Base-by-base conservation (phyloP, 2,329 filamentous ascomycete species). In the Cladosporium sp. region DNA sequence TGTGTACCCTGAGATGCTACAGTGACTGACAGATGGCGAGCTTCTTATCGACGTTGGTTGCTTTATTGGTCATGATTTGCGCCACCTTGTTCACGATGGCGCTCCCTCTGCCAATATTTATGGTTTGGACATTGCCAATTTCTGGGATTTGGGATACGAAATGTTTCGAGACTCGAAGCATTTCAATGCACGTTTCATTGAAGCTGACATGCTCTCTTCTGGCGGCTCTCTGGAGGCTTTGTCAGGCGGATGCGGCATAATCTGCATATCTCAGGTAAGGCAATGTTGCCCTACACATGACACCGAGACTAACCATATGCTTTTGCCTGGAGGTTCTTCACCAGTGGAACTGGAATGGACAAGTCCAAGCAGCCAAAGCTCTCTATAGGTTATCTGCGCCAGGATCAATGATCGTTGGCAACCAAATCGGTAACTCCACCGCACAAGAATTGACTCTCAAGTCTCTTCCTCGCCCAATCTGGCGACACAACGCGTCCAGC, bases 291-390 rank as follows among this genome's bases (percentile, higher is more conserved):
- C 27, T 30, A 30, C 7, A 7, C 27, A 30, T 12, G 12, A 7
- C 12, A 7, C 27, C 27, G 12, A 12, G 12, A 30, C 27, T 30
- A 30, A 30, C 27, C 7, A 12, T 12, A 30, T 12, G 12, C 27
- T 12, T 30, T 12, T 30, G 13, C 5, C 12, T 27, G 11, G 4
- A 43, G 41, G 68, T 73, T 52, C 62, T 74, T 16, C 71, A 73
- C 41, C 59, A 72, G 13, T 74, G 70, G 53, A 59, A 66, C 36
- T 69, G 59, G 57, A 65, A 69, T 2, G 57, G 56, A 4, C 70
- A 74, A 48, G 46, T 69, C 8, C 58, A 62, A 46, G 64, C 63
- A 9, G 63, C 60, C 13, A 67, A 66, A 50, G 57, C 55, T 4
- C 53, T 68, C 0, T 55, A 64, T 16, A 40, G 55, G 16, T 40